Percentiles rank a stretch among this genome's conserved stretches.
phyloP scores from a whole-genome alignment of 805 yeast species.

The Metschnikowia gruessii region DNA sequence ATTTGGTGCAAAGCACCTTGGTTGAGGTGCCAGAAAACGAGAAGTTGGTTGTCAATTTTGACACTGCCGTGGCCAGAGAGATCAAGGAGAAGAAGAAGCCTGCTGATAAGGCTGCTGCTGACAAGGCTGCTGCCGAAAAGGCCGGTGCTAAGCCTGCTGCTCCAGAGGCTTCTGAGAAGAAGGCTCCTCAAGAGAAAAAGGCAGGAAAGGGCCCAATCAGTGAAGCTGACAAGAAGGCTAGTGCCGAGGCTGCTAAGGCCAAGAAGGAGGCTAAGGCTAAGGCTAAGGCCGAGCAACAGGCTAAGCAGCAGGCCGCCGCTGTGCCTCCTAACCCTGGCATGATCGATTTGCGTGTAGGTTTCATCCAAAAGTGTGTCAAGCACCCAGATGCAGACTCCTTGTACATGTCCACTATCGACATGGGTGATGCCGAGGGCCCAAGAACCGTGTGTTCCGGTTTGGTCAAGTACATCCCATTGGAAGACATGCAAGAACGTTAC shows the following conservation, averaged over 20 bases:
- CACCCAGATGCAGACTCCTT: conserved; percentile 98
- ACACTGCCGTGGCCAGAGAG: conserved; percentile 71
- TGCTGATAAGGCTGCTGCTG: conserved; percentile 28
- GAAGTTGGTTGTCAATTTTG: conserved; percentile 54
- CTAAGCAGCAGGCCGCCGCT: conserved; percentile 49
- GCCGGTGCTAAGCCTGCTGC: conserved; percentile 34
- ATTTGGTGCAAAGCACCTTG: conserved; percentile 71
- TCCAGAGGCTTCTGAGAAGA: conserved; percentile 28
- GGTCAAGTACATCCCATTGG: conserved; percentile 83
- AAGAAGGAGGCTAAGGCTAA: conserved; percentile 61
- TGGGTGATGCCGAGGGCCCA: conserved; percentile 96
- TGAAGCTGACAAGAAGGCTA: conserved; percentile 44
- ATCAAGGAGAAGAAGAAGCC: conserved; percentile 58
- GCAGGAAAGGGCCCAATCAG: conserved; percentile 21
- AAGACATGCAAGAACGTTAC: conserved; percentile 92
- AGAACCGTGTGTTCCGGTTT: conserved; percentile 98
- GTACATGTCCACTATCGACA: conserved; percentile 93
- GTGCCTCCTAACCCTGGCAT: conserved; percentile 76
- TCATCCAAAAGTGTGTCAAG: conserved; percentile 91
- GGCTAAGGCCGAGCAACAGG: conserved; percentile 50
- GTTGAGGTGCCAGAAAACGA: conserved; percentile 53
- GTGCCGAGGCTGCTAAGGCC: conserved; percentile 60
- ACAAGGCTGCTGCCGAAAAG: conserved; percentile 40
- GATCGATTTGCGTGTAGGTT: conserved; percentile 93
- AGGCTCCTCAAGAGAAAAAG: conserved; percentile 12